Evolutionary conservation across 345 rosid genomes (phyloP), one percentile per base, ranked within the genome.

Genomic region (Salix caprea): DNA sequence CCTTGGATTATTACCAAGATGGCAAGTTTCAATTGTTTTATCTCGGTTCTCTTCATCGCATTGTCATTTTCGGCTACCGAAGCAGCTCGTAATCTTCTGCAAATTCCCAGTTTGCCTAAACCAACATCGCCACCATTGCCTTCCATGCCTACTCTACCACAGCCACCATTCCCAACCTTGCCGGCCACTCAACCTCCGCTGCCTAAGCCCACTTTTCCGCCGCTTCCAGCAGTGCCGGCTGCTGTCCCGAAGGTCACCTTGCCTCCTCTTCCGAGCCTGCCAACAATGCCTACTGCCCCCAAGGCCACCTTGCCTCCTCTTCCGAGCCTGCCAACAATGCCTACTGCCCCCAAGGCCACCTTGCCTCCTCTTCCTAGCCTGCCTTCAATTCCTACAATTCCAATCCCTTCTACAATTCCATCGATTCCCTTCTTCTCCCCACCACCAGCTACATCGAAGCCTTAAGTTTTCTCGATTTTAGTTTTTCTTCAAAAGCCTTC

Each of bases 381-480:
- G 18, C 83, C 85, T 1, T 50, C 76, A 39, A 23, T 79, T 36
- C 84, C 85, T 13, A 75, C 78, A 1, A 61, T 58, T 24, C 74
- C 74, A 1, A 44, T 37, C 58, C 74, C 74, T 9, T 30, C 65
- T 14, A 32, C 72, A 44, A 70, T 84, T 62, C 87, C 87, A n/a
- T 60, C 87, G 36, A 61, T 85, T 34, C 88, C 80, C 2, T 76
- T 86, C 72, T 39, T 84, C 65, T 69, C 85, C 5, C 88, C 86
- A 37, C 81, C 83, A 24, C 84, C 83, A 24, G 58, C 80, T 32
- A 71, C 58, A 37, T 28, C 75, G 19, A 74, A 71, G 65, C 80
- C 85, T 67, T 82, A 62, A 78, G 2, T n/a, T 56, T 56, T 23
- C 3, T 56, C 28, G 23, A 23, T 56, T 56, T 23, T n/a, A n/a